Percentiles rank a stretch among this genome's conserved stretches.
phyloP scores from a whole-genome alignment of 495 filamentous ascomycete genomes.

The Neurospora sp. region DNA sequence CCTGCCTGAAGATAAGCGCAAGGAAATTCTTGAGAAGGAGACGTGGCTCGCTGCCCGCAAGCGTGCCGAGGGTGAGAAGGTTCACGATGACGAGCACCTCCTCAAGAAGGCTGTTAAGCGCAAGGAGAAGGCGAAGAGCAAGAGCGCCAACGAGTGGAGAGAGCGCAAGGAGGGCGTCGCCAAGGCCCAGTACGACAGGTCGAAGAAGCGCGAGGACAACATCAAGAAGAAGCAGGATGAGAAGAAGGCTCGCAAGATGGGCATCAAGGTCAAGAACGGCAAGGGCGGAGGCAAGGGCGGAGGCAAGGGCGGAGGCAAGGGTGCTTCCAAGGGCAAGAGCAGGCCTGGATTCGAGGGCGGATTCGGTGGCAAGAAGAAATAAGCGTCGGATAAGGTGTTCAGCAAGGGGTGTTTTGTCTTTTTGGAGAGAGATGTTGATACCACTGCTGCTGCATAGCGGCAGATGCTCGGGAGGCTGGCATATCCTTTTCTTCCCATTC shows the following conservation, averaged over 20 bases:
- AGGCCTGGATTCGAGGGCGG: conserved; percentile 89
- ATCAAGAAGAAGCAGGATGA: conserved; percentile 73
- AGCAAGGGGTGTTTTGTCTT: neutral
- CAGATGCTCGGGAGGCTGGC: neutral
- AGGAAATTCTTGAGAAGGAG: conserved; percentile 85
- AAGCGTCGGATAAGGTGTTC: neutral
- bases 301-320: conserved; percentile 44
- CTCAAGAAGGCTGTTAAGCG: conserved; percentile 93
- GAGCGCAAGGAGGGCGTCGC: conserved; percentile 67
- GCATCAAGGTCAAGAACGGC: conserved; percentile 48
- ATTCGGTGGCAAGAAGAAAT: conserved; percentile 49
- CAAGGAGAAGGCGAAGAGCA: conserved; percentile 79
- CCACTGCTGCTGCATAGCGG: neutral
- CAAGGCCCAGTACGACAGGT: conserved; percentile 64
- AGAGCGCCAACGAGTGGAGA: conserved; percentile 82
- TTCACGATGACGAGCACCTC: conserved; percentile 77
- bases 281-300: conserved; percentile 41
- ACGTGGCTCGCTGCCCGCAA: conserved; percentile 85
- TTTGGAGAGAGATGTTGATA: neutral
- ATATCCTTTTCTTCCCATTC: neutral
- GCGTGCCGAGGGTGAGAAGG: conserved; percentile 78
- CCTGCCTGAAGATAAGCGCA: conserved; percentile 67
- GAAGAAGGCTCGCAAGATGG: conserved; percentile 35
- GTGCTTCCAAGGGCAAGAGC: conserved; percentile 44
- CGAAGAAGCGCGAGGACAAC: conserved; percentile 85